phyloP scores from a whole-genome alignment of 306 rosid genomes.

The Dryas octopetala region DNA sequence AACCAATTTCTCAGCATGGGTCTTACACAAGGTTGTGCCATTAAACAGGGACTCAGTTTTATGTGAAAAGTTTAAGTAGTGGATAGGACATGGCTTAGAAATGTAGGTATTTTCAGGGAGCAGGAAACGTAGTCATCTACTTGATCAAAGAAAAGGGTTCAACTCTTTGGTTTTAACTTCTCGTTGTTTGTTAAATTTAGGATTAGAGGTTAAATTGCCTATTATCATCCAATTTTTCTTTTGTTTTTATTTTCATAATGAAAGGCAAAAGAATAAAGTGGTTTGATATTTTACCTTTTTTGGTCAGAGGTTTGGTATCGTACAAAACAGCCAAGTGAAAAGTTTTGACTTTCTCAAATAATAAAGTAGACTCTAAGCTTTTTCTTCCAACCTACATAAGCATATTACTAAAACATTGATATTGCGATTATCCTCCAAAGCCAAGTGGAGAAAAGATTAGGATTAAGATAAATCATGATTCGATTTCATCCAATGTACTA shows the following conservation, averaged over 20 bases:
- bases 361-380: too few species aligned
- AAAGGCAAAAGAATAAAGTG: neutral
- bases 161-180: neutral
- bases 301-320: neutral
- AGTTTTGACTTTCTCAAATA: too few species aligned
- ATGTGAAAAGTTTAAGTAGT: neutral
- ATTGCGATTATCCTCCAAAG: too few species aligned
- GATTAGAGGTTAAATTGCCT: neutral
- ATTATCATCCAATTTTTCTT: neutral
- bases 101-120: neutral
- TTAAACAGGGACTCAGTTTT: conserved; percentile 13
- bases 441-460: too few species aligned
- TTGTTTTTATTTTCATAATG: neutral
- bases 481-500: too few species aligned
- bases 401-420: too few species aligned
- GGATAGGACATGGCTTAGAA: conserved; percentile 19
- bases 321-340: too few species aligned
- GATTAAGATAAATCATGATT: too few species aligned
- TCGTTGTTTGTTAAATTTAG: neutral
- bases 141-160: neutral
- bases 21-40: conserved; percentile 41
- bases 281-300: neutral
- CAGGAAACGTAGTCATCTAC: neutral
- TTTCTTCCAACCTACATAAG: too few species aligned
- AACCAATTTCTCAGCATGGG: conserved; percentile 24